Percentiles rank a stretch among this genome's conserved stretches.
phyloP scores from a whole-genome alignment of 768 basidiomycete species.

The Tulasnella sp. region DNA sequence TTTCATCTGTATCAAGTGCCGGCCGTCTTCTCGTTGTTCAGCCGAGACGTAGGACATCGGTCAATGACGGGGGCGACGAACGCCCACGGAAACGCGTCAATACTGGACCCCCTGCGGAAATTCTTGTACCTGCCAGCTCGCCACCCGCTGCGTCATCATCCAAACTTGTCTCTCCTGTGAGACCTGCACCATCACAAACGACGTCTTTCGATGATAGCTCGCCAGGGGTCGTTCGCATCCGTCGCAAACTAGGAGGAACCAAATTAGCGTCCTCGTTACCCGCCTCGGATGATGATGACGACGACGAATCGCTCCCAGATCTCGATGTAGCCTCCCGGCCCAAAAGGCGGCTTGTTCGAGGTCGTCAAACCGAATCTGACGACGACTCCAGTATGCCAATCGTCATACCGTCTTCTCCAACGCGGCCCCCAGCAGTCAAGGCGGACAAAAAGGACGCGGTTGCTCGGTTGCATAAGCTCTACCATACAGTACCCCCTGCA shows the following conservation, averaged over 20 bases:
- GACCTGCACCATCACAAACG: slow-evolving; percentile 34
- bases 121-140: slow-evolving; percentile 29
- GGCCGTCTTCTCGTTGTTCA: neutral
- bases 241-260: slow-evolving; percentile 35
- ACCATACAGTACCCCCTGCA: too few species aligned
- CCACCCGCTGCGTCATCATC: slow-evolving; percentile 13
- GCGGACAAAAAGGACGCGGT: slow-evolving; percentile 2
- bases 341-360: neutral
- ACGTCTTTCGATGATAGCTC: slow-evolving; percentile 28
- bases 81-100: slow-evolving; percentile 64
- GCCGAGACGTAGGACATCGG: slow-evolving; percentile 27
- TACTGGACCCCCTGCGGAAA: slow-evolving; percentile 29
- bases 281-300: slow-evolving; percentile 10
- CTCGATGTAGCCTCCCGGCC: neutral
- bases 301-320: neutral
- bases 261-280: slow-evolving; percentile 49
- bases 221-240: slow-evolving; percentile 46
- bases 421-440: neutral
- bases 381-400: neutral
- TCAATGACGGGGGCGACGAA: slow-evolving; percentile 34
- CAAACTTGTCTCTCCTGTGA: slow-evolving; percentile 24
- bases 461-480: too few species aligned
- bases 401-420: slow-evolving; percentile 2
- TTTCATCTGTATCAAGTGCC: neutral
- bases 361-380: neutral